Evolutionary conservation across 2,329 filamentous ascomycete species (phyloP).

Genomic region (Zasmidium cellare): DNA sequence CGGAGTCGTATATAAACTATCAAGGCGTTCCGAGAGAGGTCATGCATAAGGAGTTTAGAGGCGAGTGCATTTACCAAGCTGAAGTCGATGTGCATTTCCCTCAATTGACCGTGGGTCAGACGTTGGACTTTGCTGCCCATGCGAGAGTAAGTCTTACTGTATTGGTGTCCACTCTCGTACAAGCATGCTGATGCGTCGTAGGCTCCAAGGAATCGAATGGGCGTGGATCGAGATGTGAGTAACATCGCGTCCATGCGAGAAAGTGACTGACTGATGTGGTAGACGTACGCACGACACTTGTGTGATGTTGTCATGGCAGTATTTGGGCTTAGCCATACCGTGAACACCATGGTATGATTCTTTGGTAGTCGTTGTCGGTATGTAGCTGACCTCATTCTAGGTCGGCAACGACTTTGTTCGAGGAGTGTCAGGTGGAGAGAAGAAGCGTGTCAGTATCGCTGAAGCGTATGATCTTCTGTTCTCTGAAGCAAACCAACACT

Average conservation of each 20-base stretch:
- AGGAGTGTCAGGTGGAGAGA: slow-evolving; percentile 76
- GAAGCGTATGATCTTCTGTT: slow-evolving; percentile 53
- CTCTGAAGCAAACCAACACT: too few relatives aligned
- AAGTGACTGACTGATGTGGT: not conserved
- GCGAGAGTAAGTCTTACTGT: slow-evolving; percentile 57
- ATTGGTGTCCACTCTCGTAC: slow-evolving; percentile 33
- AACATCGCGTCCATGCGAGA: not conserved
- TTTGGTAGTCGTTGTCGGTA: not conserved
- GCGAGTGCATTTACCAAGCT: slow-evolving; percentile 75
- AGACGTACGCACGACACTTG: slow-evolving; percentile 55
- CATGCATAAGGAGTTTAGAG: slow-evolving; percentile 67
- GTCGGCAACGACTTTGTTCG: slow-evolving; percentile 73
- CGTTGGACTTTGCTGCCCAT: slow-evolving; percentile 44
- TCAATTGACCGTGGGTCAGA: slow-evolving; percentile 73
- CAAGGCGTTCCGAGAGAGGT: slow-evolving; percentile 68
- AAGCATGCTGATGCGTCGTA: not conserved
- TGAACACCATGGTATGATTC: slow-evolving; percentile 54
- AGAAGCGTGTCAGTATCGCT: slow-evolving; percentile 77
- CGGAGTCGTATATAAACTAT: slow-evolving; percentile 58
- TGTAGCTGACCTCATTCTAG: slow-evolving; percentile 27
- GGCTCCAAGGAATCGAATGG: not conserved
- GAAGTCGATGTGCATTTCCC: slow-evolving; percentile 78
- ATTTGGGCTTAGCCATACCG: slow-evolving; percentile 76
- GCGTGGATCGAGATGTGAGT: not conserved
- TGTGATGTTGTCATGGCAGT: slow-evolving; percentile 68